phyloP scores from a whole-genome alignment of 2,329 filamentous ascomycete species.

The Botrytis aclada region DNA sequence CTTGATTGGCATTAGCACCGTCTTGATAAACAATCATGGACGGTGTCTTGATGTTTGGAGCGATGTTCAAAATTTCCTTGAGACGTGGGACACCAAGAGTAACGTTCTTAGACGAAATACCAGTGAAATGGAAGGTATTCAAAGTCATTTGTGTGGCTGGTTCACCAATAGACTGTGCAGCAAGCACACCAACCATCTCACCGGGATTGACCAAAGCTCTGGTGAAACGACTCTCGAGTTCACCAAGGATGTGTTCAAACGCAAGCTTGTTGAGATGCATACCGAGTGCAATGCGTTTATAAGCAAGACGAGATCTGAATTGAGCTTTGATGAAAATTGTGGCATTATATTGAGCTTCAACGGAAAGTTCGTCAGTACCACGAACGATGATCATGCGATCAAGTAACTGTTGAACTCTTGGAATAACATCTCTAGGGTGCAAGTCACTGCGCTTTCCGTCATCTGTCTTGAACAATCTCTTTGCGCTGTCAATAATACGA shows the following conservation, averaged over 20 bases:
- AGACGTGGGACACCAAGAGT: constrained; percentile 98
- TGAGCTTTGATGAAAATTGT: constrained; percentile 92
- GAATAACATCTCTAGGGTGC: constrained; percentile 82
- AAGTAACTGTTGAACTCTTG: constrained; percentile 70
- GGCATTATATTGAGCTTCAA: constrained; percentile 82
- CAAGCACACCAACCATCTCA: constrained; percentile 98
- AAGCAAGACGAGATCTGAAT: constrained; percentile 82
- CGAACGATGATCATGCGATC: constrained; percentile 80
- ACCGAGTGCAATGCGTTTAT: constrained; percentile 85
- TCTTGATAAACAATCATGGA: constrained; percentile 91
- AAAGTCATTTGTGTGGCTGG: constrained; percentile 99
- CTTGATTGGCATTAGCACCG: constrained; percentile 62
- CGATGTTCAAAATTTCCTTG: constrained; percentile 98
- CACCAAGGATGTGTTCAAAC: constrained; percentile 87
- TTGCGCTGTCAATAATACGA: constrained; percentile 86
- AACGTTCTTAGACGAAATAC: constrained; percentile 99
- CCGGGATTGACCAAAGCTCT: constrained; percentile 84
- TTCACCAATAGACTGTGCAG: constrained; percentile 97
- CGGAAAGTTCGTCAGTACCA: constrained; percentile 76
- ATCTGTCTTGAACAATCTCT: constrained; percentile 86
- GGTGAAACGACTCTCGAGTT: constrained; percentile 84
- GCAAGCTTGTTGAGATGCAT: constrained; percentile 86
- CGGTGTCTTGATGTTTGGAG: constrained; percentile 97
- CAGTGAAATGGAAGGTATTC: constrained; percentile 99
- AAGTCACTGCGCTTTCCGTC: constrained; percentile 83